Evolutionary conservation across 2,329 filamentous ascomycete species (phyloP), one percentile per base, ranked within the genome.

Genomic region (Ascochyta pisi): DNA sequence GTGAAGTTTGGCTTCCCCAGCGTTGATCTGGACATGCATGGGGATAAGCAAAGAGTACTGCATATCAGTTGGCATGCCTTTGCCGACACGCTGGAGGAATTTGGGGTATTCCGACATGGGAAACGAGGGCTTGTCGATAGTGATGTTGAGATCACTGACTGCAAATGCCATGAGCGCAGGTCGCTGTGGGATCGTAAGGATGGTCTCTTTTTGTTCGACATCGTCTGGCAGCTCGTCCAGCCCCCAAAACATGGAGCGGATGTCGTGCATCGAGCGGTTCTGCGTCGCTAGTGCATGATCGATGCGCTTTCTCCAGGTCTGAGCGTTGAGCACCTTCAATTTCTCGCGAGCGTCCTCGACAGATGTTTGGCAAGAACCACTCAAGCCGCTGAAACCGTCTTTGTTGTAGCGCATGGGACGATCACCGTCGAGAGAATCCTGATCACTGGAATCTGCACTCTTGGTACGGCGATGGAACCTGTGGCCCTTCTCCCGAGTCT

Each of bases 1-100:
- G 13, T 88, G 89, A n/a, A 96, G 84, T 58, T 90, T 88, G 9
- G 89, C 91, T 76, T 99, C 95, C 45, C 92, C 90, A 87, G 97
- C 93, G 57, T 90, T 90, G 60, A 99, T 84, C 62, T 92, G 88
- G 2, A 99, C 83, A 73, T 90, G 90, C 88, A 97, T 92, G 0
- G 95, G 96, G 10, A 99, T 81, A 16, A 99, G 83, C 19, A 99
- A 81, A 9, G 92, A 88, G 73, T 98, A 99, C 69, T 94, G 82
- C 85, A 92, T 99, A 68, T 96, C 89, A 60, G 86, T 83, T 1
- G 95, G 95, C 86, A 99, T 96, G 1, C 95, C 95, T 78, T 99
- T 99, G n/a, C 95, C 95, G 54, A 98, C 88, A 43, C 86, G 86
- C 70, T 97, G 85, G 24, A 99, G 80, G 71, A 96, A 99, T 15